Evolutionary conservation across 1,139 yeast species (phyloP).

Genomic region (Ashbya aceris): DNA sequence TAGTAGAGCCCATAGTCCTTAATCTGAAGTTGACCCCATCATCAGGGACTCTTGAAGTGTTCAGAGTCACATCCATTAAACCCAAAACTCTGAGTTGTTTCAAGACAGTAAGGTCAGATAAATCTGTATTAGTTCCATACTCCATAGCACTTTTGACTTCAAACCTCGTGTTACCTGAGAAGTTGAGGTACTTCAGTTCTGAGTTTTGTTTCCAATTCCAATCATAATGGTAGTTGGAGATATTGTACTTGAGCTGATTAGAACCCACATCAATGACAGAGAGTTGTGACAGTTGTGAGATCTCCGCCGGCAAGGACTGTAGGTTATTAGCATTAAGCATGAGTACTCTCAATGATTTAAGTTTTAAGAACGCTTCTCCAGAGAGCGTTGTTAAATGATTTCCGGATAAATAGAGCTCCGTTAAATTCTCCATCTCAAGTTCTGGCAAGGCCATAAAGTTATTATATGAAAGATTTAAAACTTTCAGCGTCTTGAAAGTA

Average conservation of each 20-base stretch:
- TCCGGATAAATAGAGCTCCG: constrained; percentile 75
- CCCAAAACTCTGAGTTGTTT: constrained; percentile 70
- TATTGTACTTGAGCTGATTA: constrained; percentile 81
- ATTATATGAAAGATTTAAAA: constrained; percentile 74
- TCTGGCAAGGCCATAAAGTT: constrained; percentile 70
- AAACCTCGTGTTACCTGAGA: constrained; percentile 85
- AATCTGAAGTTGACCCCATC: constrained; percentile 77
- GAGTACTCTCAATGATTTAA: constrained; percentile 50
- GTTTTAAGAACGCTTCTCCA: constrained; percentile 66
- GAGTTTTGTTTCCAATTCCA: constrained; percentile 95
- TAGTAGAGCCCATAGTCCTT: constrained; percentile 82
- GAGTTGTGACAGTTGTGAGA: constrained; percentile 57
- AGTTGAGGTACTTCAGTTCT: constrained; percentile 68
- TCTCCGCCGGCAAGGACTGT: constrained; percentile 81
- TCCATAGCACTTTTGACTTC: constrained; percentile 54
- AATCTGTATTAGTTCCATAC: constrained; percentile 32
- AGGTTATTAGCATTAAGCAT: constrained; percentile 77
- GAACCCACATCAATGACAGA: constrained; percentile 84
- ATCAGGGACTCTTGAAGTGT: constrained; percentile 78
- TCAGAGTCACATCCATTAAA: constrained; percentile 88
- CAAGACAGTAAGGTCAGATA: constrained; percentile 71
- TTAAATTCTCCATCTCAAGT: constrained; percentile 46
- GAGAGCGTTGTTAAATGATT: constrained; percentile 73
- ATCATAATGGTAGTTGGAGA: constrained; percentile 90
- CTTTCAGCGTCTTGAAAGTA: constrained; percentile 47